phyloP scores from a whole-genome alignment of 345 rosid species.

The Eutrema yunnanense region DNA sequence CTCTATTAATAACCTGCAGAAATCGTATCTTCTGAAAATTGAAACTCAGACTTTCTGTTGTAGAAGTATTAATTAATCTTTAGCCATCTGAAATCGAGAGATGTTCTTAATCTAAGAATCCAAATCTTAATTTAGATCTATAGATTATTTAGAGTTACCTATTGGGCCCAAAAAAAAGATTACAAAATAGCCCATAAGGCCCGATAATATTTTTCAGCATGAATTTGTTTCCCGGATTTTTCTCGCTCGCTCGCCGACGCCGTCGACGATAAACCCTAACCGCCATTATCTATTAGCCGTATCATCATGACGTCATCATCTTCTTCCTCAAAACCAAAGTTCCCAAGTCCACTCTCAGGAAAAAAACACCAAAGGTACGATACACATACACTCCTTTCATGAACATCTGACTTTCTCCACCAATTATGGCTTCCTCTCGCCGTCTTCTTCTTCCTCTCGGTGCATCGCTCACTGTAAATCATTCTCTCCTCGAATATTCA shows the following conservation, averaged over 20 bases:
- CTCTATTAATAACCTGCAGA: no score
- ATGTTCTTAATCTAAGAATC: no score
- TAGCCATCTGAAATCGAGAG: no score
- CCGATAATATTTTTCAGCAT: not conserved
- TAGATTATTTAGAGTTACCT: no score
- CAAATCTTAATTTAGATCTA: no score
- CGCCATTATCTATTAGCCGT: conserved; percentile 4
- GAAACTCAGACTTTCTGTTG: no score
- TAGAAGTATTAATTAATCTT: no score
- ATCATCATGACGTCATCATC: conserved; percentile 17
- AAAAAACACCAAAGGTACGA: not conserved
- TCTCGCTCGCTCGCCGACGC: not conserved
- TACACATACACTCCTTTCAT: not conserved
- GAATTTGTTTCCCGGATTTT: not conserved
- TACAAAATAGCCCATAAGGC: not conserved
- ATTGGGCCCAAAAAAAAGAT: no score
- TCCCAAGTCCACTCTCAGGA: not conserved
- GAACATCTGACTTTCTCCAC: conserved; percentile 1
- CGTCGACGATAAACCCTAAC: conserved; percentile 18
- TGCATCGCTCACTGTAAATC: conserved; percentile 24
- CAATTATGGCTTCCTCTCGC: conserved; percentile 11
- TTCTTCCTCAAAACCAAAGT: not conserved
- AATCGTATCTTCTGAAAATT: no score
- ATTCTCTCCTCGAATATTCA: not conserved
- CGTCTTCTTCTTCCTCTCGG: conserved; percentile 29